phyloP scores from a whole-genome alignment of 108 stramenopile species.

The Cylindrotheca closterium region DNA sequence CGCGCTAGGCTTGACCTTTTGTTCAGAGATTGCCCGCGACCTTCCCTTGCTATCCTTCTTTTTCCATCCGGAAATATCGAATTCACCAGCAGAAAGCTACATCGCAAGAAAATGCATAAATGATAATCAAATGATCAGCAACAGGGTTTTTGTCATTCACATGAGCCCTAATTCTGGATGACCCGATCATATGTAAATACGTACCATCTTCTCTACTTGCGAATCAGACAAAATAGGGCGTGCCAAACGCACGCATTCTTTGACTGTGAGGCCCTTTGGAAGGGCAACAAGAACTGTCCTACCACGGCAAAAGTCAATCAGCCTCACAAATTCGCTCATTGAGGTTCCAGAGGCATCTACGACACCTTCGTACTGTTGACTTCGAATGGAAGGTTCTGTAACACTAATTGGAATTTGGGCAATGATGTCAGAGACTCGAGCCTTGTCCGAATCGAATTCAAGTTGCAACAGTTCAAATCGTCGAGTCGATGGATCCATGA shows the following conservation, averaged over 20 bases:
- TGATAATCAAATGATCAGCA: neutral
- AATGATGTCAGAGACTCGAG: slow-evolving; percentile 64
- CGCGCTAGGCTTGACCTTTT: neutral
- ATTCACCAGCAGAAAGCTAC: slow-evolving; percentile 26
- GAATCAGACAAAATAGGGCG: slow-evolving; percentile 68
- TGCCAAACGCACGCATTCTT: slow-evolving; percentile 52
- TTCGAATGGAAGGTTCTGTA: slow-evolving; percentile 58
- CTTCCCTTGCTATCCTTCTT: neutral
- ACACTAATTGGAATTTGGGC: slow-evolving; percentile 63
- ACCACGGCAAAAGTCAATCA: slow-evolving; percentile 48
- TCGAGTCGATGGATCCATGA: slow-evolving; percentile 76
- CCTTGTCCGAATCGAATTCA: slow-evolving; percentile 77
- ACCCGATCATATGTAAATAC: slow-evolving; percentile 20
- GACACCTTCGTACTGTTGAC: slow-evolving; percentile 48
- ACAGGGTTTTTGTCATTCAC: neutral
- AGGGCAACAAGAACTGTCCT: slow-evolving; percentile 72
- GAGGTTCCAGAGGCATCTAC: slow-evolving; percentile 21
- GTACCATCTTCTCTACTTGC: slow-evolving; percentile 73
- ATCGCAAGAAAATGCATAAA: neutral
- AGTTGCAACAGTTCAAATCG: slow-evolving; percentile 85
- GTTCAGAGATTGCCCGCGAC: neutral
- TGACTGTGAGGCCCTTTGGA: slow-evolving; percentile 50
- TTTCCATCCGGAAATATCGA: slow-evolving; percentile 20
- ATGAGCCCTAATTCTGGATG: neutral
- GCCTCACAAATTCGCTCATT: slow-evolving; percentile 15